phyloP scores from a whole-genome alignment of 306 rosid genomes.

The Citrullus amarus region DNA sequence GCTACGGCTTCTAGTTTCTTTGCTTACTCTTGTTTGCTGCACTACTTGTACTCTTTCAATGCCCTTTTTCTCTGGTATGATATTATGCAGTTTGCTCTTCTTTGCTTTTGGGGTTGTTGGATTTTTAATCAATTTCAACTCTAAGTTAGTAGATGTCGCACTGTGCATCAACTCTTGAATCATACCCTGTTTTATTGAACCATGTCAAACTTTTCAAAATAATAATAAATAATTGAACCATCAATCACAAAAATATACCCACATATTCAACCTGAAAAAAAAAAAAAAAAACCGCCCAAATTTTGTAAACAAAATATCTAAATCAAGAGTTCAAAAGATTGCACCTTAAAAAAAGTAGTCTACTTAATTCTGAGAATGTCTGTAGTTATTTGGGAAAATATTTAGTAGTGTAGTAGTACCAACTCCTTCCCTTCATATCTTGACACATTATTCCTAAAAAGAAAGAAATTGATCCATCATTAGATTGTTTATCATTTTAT shows the following conservation, averaged over 20 bases:
- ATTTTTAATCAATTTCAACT: background rate
- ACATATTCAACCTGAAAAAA: background rate
- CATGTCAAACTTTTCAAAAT: background rate
- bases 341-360: background rate
- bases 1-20: constrained; percentile 34
- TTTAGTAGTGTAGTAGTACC: no score
- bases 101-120: background rate
- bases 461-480: background rate
- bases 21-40: constrained; percentile 52
- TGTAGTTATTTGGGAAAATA: background rate
- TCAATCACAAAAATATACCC: no score
- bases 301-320: background rate
- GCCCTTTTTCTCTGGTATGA: constrained; percentile 70
- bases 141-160: background rate
- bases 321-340: background rate
- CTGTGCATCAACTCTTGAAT: background rate
- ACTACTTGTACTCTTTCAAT: constrained; percentile 82
- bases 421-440: no score
- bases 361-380: background rate
- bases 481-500: no score
- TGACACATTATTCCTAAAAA: no score
- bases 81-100: no score
- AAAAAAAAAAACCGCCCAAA: no score
- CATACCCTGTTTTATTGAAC: background rate
- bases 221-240: no score